These are phyloP conservation scores for Geotrichum carabidarum DNA, from an alignment of 1,139 yeast species.

Conservation along the genomic window DNA sequence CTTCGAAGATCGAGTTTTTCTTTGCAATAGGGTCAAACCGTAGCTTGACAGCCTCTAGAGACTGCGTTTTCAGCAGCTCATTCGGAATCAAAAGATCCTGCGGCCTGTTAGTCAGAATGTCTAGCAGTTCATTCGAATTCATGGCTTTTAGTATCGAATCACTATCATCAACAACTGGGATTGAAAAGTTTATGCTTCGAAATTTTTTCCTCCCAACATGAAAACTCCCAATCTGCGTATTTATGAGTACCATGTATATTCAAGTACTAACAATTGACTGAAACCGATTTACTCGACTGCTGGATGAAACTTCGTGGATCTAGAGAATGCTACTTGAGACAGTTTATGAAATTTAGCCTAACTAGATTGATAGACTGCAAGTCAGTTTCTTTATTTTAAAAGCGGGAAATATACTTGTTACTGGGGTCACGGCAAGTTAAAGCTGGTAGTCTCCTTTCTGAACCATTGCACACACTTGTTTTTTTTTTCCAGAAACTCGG, in stretches of 20 bases:
- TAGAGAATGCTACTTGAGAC: too few relatives aligned
- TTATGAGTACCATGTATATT: background rate
- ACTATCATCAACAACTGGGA: background rate
- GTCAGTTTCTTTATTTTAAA: too few relatives aligned
- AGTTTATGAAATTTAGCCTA: too few relatives aligned
- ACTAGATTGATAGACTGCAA: too few relatives aligned
- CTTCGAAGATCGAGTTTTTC: constrained; percentile 68
- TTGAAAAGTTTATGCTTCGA: background rate
- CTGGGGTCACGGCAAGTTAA: too few relatives aligned
- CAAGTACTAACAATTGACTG: background rate
- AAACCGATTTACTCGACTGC: background rate
- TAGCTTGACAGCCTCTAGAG: constrained; percentile 46
- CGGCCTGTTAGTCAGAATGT: constrained; percentile 27
- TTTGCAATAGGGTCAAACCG: constrained; percentile 62
- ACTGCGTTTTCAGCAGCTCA: constrained; percentile 29
- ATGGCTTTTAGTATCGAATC: background rate
- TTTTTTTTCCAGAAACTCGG: too few relatives aligned
- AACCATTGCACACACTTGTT: too few relatives aligned
- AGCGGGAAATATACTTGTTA: too few relatives aligned
- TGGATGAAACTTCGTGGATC: too few relatives aligned
- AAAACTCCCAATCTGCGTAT: constrained; percentile 5
- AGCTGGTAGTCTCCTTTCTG: too few relatives aligned
- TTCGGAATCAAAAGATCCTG: constrained; percentile 32
- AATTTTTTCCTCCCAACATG: constrained; percentile 15
- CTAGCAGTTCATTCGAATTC: constrained; percentile 14